phyloP scores from a whole-genome alignment of 208 protist species.

The Vickermania spadyakhi region DNA sequence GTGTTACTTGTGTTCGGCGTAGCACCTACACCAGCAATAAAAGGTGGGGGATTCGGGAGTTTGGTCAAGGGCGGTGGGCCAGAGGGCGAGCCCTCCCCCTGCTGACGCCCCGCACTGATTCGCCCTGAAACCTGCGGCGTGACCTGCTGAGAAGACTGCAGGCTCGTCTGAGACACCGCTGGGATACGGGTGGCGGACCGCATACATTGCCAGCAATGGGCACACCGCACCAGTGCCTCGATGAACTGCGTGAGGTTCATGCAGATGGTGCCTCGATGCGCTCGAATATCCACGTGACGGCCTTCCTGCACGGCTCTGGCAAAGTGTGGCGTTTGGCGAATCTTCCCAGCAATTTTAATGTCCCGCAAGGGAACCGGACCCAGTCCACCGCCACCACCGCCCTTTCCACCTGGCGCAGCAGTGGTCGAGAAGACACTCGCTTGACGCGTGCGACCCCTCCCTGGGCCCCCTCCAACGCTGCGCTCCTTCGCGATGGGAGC shows the following conservation, averaged over 20 bases:
- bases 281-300: constrained; percentile 49
- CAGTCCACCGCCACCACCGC: background rate
- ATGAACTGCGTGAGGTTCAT: constrained; percentile 52
- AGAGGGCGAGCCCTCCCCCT: background rate
- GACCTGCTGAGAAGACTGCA: background rate
- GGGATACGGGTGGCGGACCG: constrained; percentile 3
- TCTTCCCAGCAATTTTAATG: background rate
- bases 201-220: constrained; percentile 53
- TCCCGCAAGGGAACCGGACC: background rate
- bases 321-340: constrained; percentile 15
- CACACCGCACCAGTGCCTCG: constrained; percentile 54
- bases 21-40: background rate
- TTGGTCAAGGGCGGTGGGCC: background rate
- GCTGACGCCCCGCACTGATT: no score
- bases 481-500: background rate
- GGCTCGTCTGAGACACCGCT: background rate
- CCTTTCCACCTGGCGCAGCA: background rate
- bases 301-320: constrained; percentile 30
- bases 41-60: background rate
- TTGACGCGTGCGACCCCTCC: background rate
- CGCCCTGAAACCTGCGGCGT: no score
- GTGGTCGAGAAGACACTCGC: background rate
- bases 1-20: background rate
- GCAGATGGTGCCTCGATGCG: constrained; percentile 36
- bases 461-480: background rate